Evolutionary conservation across 345 rosid genomes (phyloP).

Genomic region (Heritiera littoralis): DNA sequence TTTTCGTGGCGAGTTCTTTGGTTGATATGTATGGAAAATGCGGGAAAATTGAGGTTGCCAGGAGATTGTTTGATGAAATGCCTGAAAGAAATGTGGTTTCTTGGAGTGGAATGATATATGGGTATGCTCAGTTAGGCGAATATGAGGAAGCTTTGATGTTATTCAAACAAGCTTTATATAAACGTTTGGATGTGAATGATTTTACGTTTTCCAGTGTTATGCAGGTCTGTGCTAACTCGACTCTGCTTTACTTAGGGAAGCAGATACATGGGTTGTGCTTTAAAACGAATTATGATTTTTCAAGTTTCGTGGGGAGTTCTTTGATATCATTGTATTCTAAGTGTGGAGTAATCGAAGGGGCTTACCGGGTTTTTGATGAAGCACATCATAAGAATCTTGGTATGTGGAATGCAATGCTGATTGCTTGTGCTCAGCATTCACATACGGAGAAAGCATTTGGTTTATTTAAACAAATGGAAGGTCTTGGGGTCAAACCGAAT

Average conservation of each 20-base stretch:
- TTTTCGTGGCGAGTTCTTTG: conserved; percentile 80
- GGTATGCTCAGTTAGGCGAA: conserved; percentile 73
- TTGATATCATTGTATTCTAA: conserved; percentile 78
- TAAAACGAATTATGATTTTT: conserved; percentile 65
- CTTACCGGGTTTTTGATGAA: conserved; percentile 58
- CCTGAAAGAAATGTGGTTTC: conserved; percentile 81
- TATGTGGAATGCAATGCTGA: conserved; percentile 87
- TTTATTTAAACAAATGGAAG: conserved; percentile 63
- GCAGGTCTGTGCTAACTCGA: conserved; percentile 70
- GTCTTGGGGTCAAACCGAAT: conserved; percentile 61
- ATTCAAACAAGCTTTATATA: conserved; percentile 62
- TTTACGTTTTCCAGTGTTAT: conserved; percentile 75
- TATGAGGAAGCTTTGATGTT: conserved; percentile 65
- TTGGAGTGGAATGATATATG: conserved; percentile 94
- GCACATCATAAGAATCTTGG: conserved; percentile 63
- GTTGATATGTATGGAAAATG: conserved; percentile 89
- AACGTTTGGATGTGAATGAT: conserved; percentile 71
- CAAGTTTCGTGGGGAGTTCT: conserved; percentile 78
- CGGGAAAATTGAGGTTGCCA: conserved; percentile 53
- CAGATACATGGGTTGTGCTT: conserved; percentile 81
- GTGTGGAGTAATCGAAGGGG: conserved; percentile 72
- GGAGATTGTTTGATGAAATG: conserved; percentile 83
- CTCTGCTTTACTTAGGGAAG: conserved; percentile 78
- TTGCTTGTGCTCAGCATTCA: conserved; percentile 79
- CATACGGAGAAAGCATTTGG: conserved; percentile 47